phyloP scores from a whole-genome alignment of 2,329 filamentous ascomycete species.

The Ceratocystis alfenasii region DNA sequence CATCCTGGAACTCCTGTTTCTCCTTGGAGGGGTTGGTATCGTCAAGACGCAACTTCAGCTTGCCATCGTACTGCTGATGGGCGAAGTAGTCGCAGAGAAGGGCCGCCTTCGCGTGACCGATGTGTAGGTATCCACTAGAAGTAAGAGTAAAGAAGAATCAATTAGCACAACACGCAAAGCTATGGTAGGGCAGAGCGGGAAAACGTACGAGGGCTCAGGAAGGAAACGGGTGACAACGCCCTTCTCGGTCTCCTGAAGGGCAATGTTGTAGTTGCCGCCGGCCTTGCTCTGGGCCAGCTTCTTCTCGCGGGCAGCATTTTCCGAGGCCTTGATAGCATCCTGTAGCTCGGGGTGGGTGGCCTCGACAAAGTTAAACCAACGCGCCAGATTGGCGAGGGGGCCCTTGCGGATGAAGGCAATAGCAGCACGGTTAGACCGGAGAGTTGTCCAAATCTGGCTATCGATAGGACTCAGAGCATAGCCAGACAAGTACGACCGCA shows the following conservation, averaged over 20 bases:
- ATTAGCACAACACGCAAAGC: neutral
- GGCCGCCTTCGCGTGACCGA: slow-evolving; percentile 89
- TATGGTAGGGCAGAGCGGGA: neutral
- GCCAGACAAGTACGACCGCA: slow-evolving; percentile 75
- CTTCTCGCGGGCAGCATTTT: slow-evolving; percentile 57
- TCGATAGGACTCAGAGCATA: slow-evolving; percentile 68
- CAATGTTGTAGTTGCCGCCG: slow-evolving; percentile 80
- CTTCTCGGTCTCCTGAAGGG: slow-evolving; percentile 69
- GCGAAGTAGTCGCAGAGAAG: slow-evolving; percentile 95
- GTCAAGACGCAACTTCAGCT: slow-evolving; percentile 82
- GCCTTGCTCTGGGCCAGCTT: slow-evolving; percentile 58
- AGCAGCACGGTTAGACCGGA: slow-evolving; percentile 76
- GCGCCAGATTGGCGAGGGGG: slow-evolving; percentile 59
- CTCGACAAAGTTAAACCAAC: slow-evolving; percentile 84
- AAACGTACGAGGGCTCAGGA: slow-evolving; percentile 72
- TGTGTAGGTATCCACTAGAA: slow-evolving; percentile 69
- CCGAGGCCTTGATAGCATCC: slow-evolving; percentile 55
- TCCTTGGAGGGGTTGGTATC: slow-evolving; percentile 97
- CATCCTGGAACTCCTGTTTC: slow-evolving; percentile 90
- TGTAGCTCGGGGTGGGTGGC: slow-evolving; percentile 66
- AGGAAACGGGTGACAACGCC: slow-evolving; percentile 88
- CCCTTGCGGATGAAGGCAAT: slow-evolving; percentile 70
- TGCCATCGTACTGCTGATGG: slow-evolving; percentile 84
- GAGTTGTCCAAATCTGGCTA: slow-evolving; percentile 67
- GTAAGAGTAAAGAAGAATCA: slow-evolving; percentile 2